phyloP scores from a whole-genome alignment of 2,329 filamentous ascomycete genomes.

The Camillea tinctor region DNA sequence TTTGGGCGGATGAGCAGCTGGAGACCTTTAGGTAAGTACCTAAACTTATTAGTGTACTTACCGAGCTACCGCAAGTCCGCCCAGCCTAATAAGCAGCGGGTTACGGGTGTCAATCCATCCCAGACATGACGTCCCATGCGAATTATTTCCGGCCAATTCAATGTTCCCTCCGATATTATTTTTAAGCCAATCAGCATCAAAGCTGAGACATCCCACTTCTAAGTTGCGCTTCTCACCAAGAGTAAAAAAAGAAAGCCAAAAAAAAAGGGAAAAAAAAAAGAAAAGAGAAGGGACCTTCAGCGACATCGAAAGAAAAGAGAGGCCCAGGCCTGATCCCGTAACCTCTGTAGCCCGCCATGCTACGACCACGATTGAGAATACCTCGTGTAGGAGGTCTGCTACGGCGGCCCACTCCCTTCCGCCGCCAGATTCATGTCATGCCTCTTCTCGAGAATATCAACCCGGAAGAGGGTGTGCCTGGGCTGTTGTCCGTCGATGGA shows the following conservation, averaged over 20 bases:
- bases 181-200: conserved; percentile 21
- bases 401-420: conserved; percentile 31
- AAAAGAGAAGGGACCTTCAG: conserved; percentile 25
- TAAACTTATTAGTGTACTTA: too few species aligned
- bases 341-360: conserved; percentile 40
- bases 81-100: too few species aligned
- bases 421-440: conserved; percentile 47
- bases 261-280: conserved; percentile 9
- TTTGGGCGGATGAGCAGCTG: too few species aligned
- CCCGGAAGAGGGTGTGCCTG: conserved; percentile 53
- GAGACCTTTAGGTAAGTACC: too few species aligned
- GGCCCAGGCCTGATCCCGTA: conserved; percentile 9
- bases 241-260: conserved; percentile 23
- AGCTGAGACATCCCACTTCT: conserved; percentile 2
- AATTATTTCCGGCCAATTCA: conserved; percentile 20
- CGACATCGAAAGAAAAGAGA: conserved; percentile 3
- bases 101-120: too few species aligned
- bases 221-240: too few species aligned
- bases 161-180: conserved; percentile 21
- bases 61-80: too few species aligned
- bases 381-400: conserved; percentile 42
- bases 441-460: conserved; percentile 44
- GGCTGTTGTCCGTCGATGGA: conserved; percentile 66
- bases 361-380: conserved; percentile 55
- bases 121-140: too few species aligned